Base-by-base conservation (phyloP, 2,329 filamentous ascomycete genomes). In the Epichloe uncinata region DNA sequence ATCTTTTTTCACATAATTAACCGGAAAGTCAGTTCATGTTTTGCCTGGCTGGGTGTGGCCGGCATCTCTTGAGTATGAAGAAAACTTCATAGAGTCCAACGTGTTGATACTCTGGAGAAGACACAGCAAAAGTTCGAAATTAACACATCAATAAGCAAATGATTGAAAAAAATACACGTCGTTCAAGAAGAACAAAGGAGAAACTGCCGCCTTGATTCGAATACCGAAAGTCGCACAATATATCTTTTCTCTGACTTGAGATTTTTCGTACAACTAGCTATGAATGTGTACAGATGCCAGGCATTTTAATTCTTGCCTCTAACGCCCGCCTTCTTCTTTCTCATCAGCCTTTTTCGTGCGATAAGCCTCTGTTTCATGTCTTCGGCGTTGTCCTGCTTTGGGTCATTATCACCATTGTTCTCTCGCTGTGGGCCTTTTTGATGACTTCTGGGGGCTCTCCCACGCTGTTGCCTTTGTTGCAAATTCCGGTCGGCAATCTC, bases 271-370 rank as follows among this genome's bases (percentile, higher is more conserved):
- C 30, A 30, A 30, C 30, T 49, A 50, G 35, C 20, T 42, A 35
- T 30, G 7, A 20, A 4, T 42, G 5, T 36, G 20, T 12, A 46
- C 5, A 12, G 9, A 22, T 48, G 26, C 22, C 15, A 41, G 20
- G 13, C 18, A 20, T 18, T 45, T 45, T 50, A 50, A 12, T 43
- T 53, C 16, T 51, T 50, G 20, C 54, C 62, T 45, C 70, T 66
- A 11, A 60, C 55, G 15, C 64, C 57, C 5, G 69, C 68, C 70
- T 80, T 81, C 69, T 83, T 85, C 66, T 84, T 84, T 52, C 88
- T 79, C 73, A 84, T 78, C 71, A 85, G 79, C 54, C 88, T 77
- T 73, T 95, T 96, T 66, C 87, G 83, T 45, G 81, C 83, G 65
- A 95, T 94, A 61, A 96, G 86, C 61, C 82, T 83, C 60, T 88